Evolutionary conservation across 306 rosid genomes (phyloP).

Genomic region (Cucurbita argyrosperma): DNA sequence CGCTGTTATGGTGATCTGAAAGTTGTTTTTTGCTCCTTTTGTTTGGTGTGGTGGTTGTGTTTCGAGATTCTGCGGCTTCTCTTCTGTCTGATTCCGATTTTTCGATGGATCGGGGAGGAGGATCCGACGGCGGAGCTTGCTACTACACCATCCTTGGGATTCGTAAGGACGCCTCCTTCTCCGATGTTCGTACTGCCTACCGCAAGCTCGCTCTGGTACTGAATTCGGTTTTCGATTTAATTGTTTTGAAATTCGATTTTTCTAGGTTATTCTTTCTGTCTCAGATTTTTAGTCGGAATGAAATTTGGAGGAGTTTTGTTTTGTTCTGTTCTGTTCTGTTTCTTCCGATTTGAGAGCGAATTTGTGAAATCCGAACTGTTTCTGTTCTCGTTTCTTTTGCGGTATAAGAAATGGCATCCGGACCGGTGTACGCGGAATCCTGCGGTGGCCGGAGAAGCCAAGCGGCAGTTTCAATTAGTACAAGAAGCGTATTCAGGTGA

Average conservation of each 20-base stretch:
- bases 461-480: conserved; percentile 75
- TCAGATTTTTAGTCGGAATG: too few species aligned
- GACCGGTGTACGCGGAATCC: conserved; percentile 55
- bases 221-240: background rate
- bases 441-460: conserved; percentile 55
- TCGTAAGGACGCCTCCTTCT: conserved; percentile 69
- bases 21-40: background rate
- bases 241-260: too few species aligned
- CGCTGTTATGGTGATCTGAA: background rate
- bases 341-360: background rate
- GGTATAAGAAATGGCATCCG: conserved; percentile 81
- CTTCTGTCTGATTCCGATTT: background rate
- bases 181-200: conserved; percentile 79
- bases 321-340: background rate
- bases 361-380: background rate
- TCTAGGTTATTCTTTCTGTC: too few species aligned
- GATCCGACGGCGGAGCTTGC: conserved; percentile 60
- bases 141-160: conserved; percentile 78
- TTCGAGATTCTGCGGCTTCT: background rate
- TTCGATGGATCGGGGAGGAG: conserved; percentile 69
- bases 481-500: conserved; percentile 91
- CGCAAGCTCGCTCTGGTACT: conserved; percentile 80
- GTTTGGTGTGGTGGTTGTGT: background rate
- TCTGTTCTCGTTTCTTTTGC: background rate
- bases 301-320: background rate